A percentile compares a stretch with the other conserved stretches of the same genome.
These are phyloP conservation scores for Plectranthus barbatus DNA, from an alignment of 257 asterid species.

Conservation along the genomic window DNA sequence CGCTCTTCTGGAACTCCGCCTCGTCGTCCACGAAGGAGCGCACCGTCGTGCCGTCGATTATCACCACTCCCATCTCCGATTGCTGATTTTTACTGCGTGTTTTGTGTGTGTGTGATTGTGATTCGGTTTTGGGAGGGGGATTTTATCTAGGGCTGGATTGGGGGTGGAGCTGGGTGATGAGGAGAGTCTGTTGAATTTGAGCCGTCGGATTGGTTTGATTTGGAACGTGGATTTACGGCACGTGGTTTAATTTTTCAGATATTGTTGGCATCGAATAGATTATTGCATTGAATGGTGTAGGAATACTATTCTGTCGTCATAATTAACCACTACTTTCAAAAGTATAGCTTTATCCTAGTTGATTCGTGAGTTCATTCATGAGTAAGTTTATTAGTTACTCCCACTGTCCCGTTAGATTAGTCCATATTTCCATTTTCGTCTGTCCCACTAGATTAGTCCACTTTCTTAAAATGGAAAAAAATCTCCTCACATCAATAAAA, in stretches of 20 bases:
- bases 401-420: too few relatives aligned
- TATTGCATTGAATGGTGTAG: background rate
- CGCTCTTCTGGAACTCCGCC: slow-evolving; percentile 40
- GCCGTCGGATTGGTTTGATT: background rate
- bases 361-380: too few relatives aligned
- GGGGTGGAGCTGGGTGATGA: background rate
- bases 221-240: slow-evolving; percentile 2
- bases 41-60: slow-evolving; percentile 75
- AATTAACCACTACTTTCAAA: too few relatives aligned
- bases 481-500: too few relatives aligned
- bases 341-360: too few relatives aligned
- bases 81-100: background rate
- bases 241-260: slow-evolving; percentile 16
- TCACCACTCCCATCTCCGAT: slow-evolving; percentile 54
- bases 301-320: background rate
- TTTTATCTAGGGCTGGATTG: background rate
- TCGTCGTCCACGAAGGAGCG: slow-evolving; percentile 54
- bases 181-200: slow-evolving; percentile 10
- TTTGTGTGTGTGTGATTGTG: too few relatives aligned
- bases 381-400: too few relatives aligned
- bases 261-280: slow-evolving; percentile 4
- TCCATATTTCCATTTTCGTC: too few relatives aligned
- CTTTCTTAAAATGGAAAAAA: too few relatives aligned
- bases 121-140: background rate
- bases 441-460: too few relatives aligned